These are phyloP conservation scores for Ceratobasidium sp. DNA, from an alignment of 1,284 basidiomycete species.

Conservation along the genomic window DNA sequence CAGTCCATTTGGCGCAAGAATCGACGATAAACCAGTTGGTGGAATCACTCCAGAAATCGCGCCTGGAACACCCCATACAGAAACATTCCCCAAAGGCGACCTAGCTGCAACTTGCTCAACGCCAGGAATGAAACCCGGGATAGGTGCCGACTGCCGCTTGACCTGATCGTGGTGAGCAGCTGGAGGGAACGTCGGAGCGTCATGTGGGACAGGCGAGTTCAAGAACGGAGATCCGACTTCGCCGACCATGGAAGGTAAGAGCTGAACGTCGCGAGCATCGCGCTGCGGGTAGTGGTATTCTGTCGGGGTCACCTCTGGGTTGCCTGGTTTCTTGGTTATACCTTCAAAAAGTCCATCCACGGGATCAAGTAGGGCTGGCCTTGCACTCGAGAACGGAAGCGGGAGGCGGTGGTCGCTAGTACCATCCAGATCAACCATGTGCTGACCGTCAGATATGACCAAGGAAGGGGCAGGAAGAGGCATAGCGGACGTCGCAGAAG, in stretches of 20 bases:
- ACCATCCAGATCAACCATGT: no score
- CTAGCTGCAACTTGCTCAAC: not conserved
- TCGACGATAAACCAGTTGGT: no score
- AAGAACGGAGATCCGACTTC: conserved; percentile 1
- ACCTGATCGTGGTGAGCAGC: not conserved
- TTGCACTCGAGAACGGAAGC: no score
- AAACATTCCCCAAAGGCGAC: not conserved
- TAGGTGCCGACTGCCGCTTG: not conserved
- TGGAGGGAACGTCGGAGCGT: conserved; percentile 8
- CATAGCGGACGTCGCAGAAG: not conserved
- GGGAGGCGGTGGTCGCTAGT: no score
- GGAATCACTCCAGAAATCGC: not conserved
- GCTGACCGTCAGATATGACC: not conserved
- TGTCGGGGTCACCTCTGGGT: not conserved
- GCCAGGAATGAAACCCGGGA: no score
- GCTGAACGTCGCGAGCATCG: not conserved
- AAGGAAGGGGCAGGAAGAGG: not conserved
- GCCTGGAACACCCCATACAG: not conserved
- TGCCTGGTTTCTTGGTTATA: not conserved
- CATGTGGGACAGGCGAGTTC: conserved; percentile 6
- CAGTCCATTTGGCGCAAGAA: not conserved
- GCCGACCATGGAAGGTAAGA: not conserved
- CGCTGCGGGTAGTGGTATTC: not conserved
- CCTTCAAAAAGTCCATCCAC: no score
- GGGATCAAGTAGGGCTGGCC: no score